Evolutionary conservation across 1,284 basidiomycete species (phyloP).

Genomic region (Rhizoctonia solani): DNA sequence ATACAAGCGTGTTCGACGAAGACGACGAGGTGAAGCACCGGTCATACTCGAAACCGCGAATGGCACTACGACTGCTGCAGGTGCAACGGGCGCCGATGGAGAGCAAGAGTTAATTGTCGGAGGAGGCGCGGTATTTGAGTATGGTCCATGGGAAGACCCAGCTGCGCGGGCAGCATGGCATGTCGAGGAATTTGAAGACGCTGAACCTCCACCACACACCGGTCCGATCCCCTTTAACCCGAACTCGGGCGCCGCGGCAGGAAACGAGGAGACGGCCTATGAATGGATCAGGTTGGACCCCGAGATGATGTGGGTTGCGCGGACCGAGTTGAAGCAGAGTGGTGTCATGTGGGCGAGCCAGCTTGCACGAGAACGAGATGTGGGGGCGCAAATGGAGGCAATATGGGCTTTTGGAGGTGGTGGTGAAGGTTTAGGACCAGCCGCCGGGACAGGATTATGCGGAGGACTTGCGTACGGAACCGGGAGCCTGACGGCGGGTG

Average conservation of each 20-base stretch:
- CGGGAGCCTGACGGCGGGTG: background rate
- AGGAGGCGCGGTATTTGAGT: conserved; percentile 70
- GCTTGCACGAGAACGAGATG: conserved; percentile 93
- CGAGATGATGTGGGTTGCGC: conserved; percentile 98
- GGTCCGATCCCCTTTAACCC: conserved; percentile 52
- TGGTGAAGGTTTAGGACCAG: background rate
- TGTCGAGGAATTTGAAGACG: conserved; percentile 95
- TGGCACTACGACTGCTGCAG: conserved; percentile 89
- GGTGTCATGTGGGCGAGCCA: conserved; percentile 99
- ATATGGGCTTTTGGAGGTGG: conserved; percentile 31
- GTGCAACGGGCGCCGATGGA: conserved; percentile 86
- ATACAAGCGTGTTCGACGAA: conserved; percentile 91
- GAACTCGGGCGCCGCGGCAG: background rate
- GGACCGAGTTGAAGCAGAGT: conserved; percentile 90
- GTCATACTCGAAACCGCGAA: conserved; percentile 86
- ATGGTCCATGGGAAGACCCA: conserved; percentile 96
- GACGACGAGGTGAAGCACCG: conserved; percentile 91
- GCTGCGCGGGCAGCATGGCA: conserved; percentile 91
- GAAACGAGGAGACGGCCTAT: conserved; percentile 64
- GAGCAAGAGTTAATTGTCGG: conserved; percentile 94
- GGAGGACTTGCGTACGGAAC: background rate
- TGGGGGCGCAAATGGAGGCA: conserved; percentile 94
- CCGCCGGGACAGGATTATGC: background rate
- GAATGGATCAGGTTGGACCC: conserved; percentile 99
- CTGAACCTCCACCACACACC: conserved; percentile 91